Conservation (phyloP, 495 filamentous ascomycete genomes). For the Penicillium roqueforti region DNA sequence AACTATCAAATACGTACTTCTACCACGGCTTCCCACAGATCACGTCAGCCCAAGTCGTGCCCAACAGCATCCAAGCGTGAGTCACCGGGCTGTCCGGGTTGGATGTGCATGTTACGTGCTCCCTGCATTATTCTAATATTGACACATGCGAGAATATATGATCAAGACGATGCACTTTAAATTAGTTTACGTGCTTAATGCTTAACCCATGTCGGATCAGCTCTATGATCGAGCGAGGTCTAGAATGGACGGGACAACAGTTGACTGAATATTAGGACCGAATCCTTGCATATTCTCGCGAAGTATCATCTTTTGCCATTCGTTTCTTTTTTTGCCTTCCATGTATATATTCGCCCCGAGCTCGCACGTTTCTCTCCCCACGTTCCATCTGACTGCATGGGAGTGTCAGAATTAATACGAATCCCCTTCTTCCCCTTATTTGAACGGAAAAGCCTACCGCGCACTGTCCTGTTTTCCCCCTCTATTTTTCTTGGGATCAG, state of each 20-base stretch:
- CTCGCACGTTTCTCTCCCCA: not conserved
- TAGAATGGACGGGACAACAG: no score
- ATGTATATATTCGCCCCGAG: not conserved
- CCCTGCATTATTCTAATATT: slow-evolving; percentile 19
- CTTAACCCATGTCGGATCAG: no score
- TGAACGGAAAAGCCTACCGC: not conserved
- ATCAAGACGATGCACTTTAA: no score
- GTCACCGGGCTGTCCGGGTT: slow-evolving; percentile 18
- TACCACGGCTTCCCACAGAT: not conserved
- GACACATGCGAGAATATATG: no score
- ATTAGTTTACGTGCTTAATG: no score
- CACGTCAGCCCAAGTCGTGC: slow-evolving; percentile 14
- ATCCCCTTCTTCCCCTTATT: no score
- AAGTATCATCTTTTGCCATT: slow-evolving; percentile 4
- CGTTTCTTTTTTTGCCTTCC: no score
- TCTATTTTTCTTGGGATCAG: not conserved
- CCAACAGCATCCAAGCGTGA: slow-evolving; percentile 21
- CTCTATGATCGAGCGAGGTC: no score
- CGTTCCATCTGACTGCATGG: not conserved
- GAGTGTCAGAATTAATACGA: no score
- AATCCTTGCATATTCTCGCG: no score
- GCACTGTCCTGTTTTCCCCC: not conserved
- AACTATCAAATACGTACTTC: not conserved
- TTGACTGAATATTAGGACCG: no score
- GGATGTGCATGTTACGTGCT: slow-evolving; percentile 22